Conservation (phyloP, 768 basidiomycete species). For the Russula vinacea region DNA sequence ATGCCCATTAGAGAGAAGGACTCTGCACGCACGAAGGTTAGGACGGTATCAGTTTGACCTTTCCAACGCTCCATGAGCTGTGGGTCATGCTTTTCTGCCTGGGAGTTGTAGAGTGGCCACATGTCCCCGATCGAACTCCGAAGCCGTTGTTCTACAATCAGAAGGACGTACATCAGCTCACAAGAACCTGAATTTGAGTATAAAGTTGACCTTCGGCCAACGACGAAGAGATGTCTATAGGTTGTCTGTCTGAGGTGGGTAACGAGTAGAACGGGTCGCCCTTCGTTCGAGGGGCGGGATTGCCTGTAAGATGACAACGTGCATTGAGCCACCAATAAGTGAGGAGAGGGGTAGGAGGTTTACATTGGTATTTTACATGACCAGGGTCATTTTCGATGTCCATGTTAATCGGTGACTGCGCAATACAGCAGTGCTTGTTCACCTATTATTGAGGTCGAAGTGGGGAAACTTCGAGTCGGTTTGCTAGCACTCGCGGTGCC, state of each 20-base stretch:
- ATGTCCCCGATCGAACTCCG: slow-evolving; percentile 5
- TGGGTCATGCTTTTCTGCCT: slow-evolving; percentile 11
- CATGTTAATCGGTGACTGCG: not conserved
- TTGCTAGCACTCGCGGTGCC: not conserved
- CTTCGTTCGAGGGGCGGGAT: not conserved
- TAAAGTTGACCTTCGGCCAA: not conserved
- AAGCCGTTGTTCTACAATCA: slow-evolving; percentile 1
- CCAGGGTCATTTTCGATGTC: not conserved
- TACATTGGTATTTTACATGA: not conserved
- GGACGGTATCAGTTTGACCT: slow-evolving; percentile 1
- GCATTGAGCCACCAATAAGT: not conserved
- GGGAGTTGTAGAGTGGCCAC: slow-evolving; percentile 13
- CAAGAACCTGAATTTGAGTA: not conserved
- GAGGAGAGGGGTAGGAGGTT: not conserved
- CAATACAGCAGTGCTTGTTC: slow-evolving; percentile 13
- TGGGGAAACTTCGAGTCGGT: not conserved
- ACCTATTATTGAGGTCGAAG: not conserved
- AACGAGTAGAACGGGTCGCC: not conserved
- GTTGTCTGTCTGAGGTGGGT: not conserved
- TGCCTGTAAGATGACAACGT: not conserved
- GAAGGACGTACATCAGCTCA: not conserved
- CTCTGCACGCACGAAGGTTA: slow-evolving; percentile 12
- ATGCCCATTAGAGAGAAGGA: not conserved
- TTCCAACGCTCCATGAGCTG: slow-evolving; percentile 15
- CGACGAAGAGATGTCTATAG: not conserved